These are phyloP conservation scores for Erythrobasidium hasegawianum DNA, from an alignment of 1,284 basidiomycete species.

Conservation along the genomic window DNA sequence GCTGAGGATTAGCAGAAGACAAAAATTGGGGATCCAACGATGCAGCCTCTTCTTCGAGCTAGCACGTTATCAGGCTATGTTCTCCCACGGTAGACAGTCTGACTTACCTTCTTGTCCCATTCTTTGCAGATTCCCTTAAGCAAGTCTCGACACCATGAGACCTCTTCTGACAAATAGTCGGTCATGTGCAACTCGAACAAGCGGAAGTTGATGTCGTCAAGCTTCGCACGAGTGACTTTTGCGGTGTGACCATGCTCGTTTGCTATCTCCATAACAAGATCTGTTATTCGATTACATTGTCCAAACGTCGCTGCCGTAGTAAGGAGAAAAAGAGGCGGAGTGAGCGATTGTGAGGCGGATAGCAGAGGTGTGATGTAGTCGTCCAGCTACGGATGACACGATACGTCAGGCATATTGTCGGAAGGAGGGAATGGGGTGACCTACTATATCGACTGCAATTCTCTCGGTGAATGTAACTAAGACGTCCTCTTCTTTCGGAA, in stretches of 20 bases:
- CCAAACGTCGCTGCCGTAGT: conserved; percentile 84
- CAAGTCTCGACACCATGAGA: conserved; percentile 69
- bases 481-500: conserved; percentile 71
- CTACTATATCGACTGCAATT: conserved; percentile 64
- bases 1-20: conserved; percentile 78
- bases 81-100: no score
- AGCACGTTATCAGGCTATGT: neutral
- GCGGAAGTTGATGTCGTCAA: conserved; percentile 77
- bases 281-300: conserved; percentile 81
- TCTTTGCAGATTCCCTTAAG: conserved; percentile 71
- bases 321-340: conserved; percentile 69
- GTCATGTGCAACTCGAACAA: conserved; percentile 97
- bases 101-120: conserved; percentile 67
- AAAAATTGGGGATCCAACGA: conserved; percentile 61
- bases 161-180: conserved; percentile 91
- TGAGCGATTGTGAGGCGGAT: conserved; percentile 69
- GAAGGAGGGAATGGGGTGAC: conserved; percentile 47
- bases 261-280: conserved; percentile 57
- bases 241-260: conserved; percentile 36
- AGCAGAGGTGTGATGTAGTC: conserved; percentile 82
- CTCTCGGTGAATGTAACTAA: conserved; percentile 70
- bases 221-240: conserved; percentile 53
- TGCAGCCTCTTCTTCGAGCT: conserved; percentile 30
- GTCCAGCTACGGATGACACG: conserved; percentile 61
- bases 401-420: conserved; percentile 42